Conservation (phyloP, 1,284 basidiomycete species). For the Retiboletus fuscus region DNA sequence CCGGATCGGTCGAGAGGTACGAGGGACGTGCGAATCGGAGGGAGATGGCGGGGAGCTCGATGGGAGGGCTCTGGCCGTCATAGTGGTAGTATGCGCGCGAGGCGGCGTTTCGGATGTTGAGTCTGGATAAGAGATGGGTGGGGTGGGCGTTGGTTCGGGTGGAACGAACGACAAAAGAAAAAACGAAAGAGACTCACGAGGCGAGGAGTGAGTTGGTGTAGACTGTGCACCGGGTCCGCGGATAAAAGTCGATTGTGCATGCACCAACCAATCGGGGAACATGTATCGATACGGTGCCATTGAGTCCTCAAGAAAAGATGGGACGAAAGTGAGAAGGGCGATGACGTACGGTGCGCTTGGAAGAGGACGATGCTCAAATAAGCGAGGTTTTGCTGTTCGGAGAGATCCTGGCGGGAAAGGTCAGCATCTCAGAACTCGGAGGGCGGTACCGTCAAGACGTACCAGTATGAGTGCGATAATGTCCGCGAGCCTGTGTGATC, state of each 20-base stretch:
- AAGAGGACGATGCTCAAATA: constrained; percentile 40
- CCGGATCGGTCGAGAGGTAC: constrained; percentile 20
- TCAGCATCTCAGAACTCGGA: no score
- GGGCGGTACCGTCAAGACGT: neutral
- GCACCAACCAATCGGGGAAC: no score
- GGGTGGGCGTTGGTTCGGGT: no score
- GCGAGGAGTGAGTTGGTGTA: constrained; percentile 47
- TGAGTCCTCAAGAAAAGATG: neutral
- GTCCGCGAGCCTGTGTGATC: constrained; percentile 40
- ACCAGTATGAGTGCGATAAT: neutral
- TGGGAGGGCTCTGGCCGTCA: neutral
- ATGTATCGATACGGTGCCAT: no score
- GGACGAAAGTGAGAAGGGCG: neutral
- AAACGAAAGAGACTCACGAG: constrained; percentile 37
- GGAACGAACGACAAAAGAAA: no score
- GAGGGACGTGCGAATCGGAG: constrained; percentile 39
- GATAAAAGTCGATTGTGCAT: no score
- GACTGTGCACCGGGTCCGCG: constrained; percentile 22
- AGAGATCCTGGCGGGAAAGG: constrained; percentile 28
- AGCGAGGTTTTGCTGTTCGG: constrained; percentile 33
- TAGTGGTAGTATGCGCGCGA: constrained; percentile 24
- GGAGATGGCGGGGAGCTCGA: constrained; percentile 35
- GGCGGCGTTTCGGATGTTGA: constrained; percentile 45
- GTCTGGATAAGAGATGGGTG: constrained; percentile 13
- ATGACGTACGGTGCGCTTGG: constrained; percentile 43